Base-by-base conservation (phyloP, 352 stramenopile species). In the Thalassiosira livingstoniorum region DNA sequence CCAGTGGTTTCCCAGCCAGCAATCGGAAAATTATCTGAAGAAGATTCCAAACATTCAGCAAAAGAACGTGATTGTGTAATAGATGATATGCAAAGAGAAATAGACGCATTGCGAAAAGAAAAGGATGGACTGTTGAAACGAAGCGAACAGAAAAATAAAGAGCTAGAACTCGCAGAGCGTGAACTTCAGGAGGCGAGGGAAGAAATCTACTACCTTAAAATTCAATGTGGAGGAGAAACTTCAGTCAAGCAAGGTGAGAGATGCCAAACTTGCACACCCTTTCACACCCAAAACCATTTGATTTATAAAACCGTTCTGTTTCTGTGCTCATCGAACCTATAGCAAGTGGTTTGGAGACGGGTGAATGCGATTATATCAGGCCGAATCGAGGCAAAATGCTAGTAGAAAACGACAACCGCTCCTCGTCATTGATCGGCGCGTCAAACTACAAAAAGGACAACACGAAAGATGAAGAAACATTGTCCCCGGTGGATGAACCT, bases 111-210 rank as follows among this genome's bases (percentile, higher is more conserved):
- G 42, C 65, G 57, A 25, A 21, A 10, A n/a, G 65, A 74, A 34
- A 74, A 42, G 47, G 65, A 74, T 37, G 55, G 35, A 31, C 39
- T 74, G 2, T 18, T 51, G 13, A 53, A 47, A 10, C 29, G 57
- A 74, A 47, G 64, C 15, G 43, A 64, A 39, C 47, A 74, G 27
- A 74, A 61, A 54, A n/a, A 63, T n/a, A 2, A n/a, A n/a, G n/a
- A n/a, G n/a, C n/a, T n/a, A n/a, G n/a, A n/a, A n/a, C n/a, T n/a
- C n/a, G n/a, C n/a, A n/a, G n/a, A n/a, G n/a, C n/a, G 34, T 39
- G 65, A 74, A 74, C 51, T 74, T 15, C 18, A 65, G 29, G 53
- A 31, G 34, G 47, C 65, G 11, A 74, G 51, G 23, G 47, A 74
- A 29, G 51, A 74, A 37, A 64, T 74, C 10, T 63, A 39, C 29